A percentile compares a stretch with the other conserved stretches of the same genome.
phyloP scores from a whole-genome alignment of 1,284 basidiomycete species.

The Ceratobasidium theobromae region DNA sequence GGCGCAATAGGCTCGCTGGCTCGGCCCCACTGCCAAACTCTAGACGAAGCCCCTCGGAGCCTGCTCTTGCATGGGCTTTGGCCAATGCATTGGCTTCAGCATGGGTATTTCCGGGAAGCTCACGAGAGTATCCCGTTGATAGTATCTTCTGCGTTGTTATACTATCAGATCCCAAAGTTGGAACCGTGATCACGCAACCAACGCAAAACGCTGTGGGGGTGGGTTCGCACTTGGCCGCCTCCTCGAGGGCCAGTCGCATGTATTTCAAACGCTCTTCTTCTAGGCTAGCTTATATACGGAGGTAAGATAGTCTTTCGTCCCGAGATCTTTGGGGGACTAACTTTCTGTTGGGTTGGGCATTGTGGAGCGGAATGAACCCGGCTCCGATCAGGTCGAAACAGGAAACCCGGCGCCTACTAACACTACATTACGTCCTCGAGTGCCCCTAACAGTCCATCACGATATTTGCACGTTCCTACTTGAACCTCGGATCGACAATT shows the following conservation, averaged over 20 bases:
- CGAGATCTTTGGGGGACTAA: not conserved
- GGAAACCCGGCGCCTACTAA: too few species aligned
- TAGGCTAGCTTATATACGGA: not conserved
- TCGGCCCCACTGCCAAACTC: constrained; percentile 46
- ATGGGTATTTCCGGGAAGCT: constrained; percentile 94
- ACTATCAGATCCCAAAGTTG: constrained; percentile 40
- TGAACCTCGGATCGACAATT: too few species aligned
- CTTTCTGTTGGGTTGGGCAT: not conserved
- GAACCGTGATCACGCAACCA: constrained; percentile 75
- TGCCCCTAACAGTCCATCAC: too few species aligned
- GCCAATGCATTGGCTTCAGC: constrained; percentile 93
- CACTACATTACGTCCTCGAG: too few species aligned
- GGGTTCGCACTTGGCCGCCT: constrained; percentile 73
- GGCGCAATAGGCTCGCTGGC: constrained; percentile 48
- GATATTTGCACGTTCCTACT: too few species aligned
- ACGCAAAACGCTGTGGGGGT: constrained; percentile 90
- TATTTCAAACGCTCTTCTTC: constrained; percentile 50
- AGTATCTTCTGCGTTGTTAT: constrained; percentile 52
- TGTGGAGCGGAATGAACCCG: not conserved
- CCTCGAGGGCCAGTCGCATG: constrained; percentile 66
- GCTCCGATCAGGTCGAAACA: too few species aligned
- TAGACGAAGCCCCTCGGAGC: constrained; percentile 40
- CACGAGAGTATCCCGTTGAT: constrained; percentile 86
- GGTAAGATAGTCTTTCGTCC: not conserved
- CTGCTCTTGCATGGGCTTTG: constrained; percentile 55